Conservation (phyloP, 441 rosid species). For the Euphorbia corollata region DNA sequence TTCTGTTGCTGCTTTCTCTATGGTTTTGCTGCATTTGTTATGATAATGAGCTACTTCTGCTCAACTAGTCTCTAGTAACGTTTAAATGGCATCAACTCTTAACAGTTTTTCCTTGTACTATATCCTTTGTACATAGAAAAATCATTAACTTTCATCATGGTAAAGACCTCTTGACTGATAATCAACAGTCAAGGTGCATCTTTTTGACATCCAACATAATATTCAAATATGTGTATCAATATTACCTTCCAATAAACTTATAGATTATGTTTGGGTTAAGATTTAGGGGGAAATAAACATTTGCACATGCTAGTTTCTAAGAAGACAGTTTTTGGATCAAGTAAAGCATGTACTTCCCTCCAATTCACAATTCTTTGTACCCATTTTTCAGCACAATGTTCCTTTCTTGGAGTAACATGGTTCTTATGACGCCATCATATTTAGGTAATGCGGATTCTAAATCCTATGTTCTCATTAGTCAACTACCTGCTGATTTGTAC, state of each 20-base stretch:
- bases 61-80: neutral
- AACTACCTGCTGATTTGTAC: slow-evolving; percentile 52
- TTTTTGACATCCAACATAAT: no score
- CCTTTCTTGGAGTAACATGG: neutral
- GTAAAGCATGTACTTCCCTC: neutral
- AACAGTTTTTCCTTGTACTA: neutral
- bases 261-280: no score
- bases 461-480: slow-evolving; percentile 69
- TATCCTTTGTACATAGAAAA: neutral
- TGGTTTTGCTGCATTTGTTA: neutral
- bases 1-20: neutral
- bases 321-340: no score
- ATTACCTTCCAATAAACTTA: no score
- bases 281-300: no score
- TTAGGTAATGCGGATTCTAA: slow-evolving; percentile 50
- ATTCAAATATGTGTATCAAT: no score
- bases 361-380: no score
- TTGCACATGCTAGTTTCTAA: no score
- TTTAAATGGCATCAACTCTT: neutral
- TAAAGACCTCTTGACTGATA: neutral
- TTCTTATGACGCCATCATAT: slow-evolving; percentile 13
- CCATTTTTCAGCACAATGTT: neutral
- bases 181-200: neutral
- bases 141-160: neutral
- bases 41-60: neutral